A percentile compares a stretch with the other conserved stretches of the same genome.
Evolutionary conservation across 2,329 filamentous ascomycete species (phyloP).

Genomic region (Cadophora luteo-olivacea): DNA sequence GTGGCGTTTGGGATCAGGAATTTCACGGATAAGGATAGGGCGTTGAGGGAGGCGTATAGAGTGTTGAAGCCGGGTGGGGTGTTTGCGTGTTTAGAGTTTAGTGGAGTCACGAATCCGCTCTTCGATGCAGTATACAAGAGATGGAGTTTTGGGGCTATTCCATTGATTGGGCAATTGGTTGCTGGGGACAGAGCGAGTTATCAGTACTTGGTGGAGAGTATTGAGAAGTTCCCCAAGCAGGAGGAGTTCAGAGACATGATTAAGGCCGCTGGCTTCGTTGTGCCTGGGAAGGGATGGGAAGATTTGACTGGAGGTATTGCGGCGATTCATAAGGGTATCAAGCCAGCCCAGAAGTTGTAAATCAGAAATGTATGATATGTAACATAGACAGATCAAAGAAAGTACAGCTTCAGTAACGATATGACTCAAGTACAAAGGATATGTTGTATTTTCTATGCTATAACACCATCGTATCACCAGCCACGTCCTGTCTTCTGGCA

Average conservation of each 20-base stretch:
- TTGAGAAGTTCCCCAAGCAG: constrained; percentile 90
- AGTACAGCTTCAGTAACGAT: constrained; percentile 9
- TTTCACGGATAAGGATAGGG: constrained; percentile 89
- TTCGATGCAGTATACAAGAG: constrained; percentile 90
- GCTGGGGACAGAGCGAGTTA: constrained; percentile 95
- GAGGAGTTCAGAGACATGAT: constrained; percentile 86
- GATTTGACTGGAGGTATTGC: constrained; percentile 92
- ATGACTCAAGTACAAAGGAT: constrained; percentile 35
- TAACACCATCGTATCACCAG: constrained; percentile 34
- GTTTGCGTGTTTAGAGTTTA: constrained; percentile 96
- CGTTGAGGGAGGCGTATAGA: constrained; percentile 81
- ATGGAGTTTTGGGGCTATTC: constrained; percentile 95
- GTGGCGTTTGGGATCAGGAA: constrained; percentile 98
- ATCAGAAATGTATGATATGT: constrained; percentile 24
- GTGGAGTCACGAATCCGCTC: constrained; percentile 73
- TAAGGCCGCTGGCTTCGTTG: constrained; percentile 80
- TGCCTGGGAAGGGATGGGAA: constrained; percentile 85
- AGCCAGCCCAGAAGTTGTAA: constrained; percentile 57
- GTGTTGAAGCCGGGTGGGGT: constrained; percentile 94
- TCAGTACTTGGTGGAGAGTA: constrained; percentile 98
- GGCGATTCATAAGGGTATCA: constrained; percentile 95
- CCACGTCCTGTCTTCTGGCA: constrained; percentile 38
- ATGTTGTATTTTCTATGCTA: constrained; percentile 43
- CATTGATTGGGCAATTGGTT: constrained; percentile 92
- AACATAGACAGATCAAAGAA: constrained; percentile 10